A percentile compares a stretch with the other conserved stretches of the same genome.
Conservation (phyloP, 2,329 filamentous ascomycete genomes). For the Dactylellina haptotyla region DNA sequence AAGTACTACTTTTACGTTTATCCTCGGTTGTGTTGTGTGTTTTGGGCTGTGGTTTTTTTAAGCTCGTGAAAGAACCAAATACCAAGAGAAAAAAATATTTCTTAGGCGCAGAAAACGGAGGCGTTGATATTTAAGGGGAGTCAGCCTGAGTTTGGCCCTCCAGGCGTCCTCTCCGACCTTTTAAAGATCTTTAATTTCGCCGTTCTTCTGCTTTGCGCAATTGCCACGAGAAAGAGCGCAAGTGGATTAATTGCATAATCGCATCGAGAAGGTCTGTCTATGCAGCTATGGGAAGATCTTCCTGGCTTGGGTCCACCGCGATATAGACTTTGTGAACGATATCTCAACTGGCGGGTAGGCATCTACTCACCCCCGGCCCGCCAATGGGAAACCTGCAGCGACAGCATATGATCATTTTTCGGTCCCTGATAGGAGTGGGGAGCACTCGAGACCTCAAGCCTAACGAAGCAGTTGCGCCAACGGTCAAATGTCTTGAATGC, state of each 20-base stretch:
- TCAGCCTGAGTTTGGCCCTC: not conserved
- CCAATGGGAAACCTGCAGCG: not conserved
- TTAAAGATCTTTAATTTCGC: not conserved
- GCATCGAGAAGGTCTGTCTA: not conserved
- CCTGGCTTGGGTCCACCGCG: not conserved
- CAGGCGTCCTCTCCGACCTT: not conserved
- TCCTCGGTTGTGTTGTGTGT: slow-evolving; percentile 46
- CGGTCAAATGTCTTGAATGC: not conserved
- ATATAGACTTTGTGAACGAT: not conserved
- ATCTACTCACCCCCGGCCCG: not conserved
- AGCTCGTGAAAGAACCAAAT: slow-evolving; percentile 34
- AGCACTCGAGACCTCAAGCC: not conserved
- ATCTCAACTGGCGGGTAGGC: not conserved
- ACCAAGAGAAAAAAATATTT: not conserved
- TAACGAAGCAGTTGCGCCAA: not conserved
- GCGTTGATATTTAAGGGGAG: slow-evolving; percentile 23
- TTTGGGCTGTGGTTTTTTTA: slow-evolving; percentile 9
- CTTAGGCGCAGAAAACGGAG: slow-evolving; percentile 1
- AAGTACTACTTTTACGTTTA: slow-evolving; percentile 7
- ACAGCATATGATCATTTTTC: not conserved
- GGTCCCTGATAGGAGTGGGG: slow-evolving; percentile 1
- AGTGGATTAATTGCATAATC: not conserved
- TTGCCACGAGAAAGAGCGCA: not conserved
- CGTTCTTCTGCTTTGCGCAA: not conserved
- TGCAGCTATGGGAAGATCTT: not conserved